phyloP scores from a whole-genome alignment of 2,329 filamentous ascomycete species.

The Penicillium fuscoglaucum region DNA sequence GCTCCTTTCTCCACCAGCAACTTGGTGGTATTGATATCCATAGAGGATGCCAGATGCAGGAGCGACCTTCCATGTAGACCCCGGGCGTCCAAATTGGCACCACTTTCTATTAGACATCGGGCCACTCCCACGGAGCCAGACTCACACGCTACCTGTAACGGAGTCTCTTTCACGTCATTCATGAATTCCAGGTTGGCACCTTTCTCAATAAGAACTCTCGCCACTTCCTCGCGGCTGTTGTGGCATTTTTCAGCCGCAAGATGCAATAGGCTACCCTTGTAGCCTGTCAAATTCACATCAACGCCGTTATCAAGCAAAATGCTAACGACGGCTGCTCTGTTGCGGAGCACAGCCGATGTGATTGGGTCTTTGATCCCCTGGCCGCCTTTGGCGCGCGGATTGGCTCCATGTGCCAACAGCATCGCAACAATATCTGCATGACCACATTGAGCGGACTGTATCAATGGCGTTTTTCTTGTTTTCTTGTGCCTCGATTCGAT shows the following conservation, averaged over 20 bases:
- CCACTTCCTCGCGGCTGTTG: not conserved
- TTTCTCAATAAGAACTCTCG: conserved; percentile 1
- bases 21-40: not conserved
- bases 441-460: not conserved
- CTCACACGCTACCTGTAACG: not conserved
- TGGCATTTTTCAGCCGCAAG: not conserved
- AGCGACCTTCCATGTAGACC: not conserved
- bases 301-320: conserved; percentile 2
- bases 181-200: conserved; percentile 4
- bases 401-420: conserved; percentile 1
- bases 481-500: not conserved
- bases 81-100: not conserved
- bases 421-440: conserved; percentile 1
- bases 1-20: conserved; percentile 9
- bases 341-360: not conserved
- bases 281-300: not conserved
- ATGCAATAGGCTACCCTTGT: not conserved
- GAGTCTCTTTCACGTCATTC: not conserved
- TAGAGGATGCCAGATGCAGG: conserved; percentile 7
- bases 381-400: not conserved
- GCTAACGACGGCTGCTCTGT: not conserved
- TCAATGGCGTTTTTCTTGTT: not conserved
- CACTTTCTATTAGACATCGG: conserved; percentile 4
- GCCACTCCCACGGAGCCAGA: not conserved
- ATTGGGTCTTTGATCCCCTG: not conserved